Conservation (phyloP, 2,329 filamentous ascomycete species). For the Fusarium protoensiforme region DNA sequence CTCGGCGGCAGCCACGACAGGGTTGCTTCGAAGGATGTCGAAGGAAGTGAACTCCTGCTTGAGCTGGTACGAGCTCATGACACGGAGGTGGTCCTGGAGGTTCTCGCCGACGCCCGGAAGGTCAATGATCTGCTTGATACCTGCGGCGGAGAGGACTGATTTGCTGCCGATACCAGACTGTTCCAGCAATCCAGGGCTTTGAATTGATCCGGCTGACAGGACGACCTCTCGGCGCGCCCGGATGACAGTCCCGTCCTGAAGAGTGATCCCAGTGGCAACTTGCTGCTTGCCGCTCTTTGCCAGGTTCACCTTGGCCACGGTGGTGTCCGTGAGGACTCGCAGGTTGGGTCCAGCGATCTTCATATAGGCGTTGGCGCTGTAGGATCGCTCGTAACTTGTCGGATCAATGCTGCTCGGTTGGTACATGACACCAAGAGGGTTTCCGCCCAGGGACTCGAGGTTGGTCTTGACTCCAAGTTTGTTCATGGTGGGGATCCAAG, state of each 20-base stretch:
- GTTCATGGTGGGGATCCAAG: slow-evolving; percentile 57
- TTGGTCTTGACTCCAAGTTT: slow-evolving; percentile 50
- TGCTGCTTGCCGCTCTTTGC: slow-evolving; percentile 31
- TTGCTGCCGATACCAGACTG: slow-evolving; percentile 19
- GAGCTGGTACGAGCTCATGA: slow-evolving; percentile 49
- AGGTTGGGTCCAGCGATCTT: slow-evolving; percentile 55
- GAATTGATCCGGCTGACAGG: slow-evolving; percentile 16
- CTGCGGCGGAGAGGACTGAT: slow-evolving; percentile 7
- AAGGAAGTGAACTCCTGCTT: slow-evolving; percentile 22
- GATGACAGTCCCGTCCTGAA: slow-evolving; percentile 15
- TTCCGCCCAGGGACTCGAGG: slow-evolving; percentile 58
- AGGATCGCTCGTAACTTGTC: slow-evolving; percentile 58
- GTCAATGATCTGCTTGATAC: slow-evolving; percentile 10
- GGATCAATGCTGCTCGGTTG: slow-evolving; percentile 60
- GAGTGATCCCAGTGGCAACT: slow-evolving; percentile 31
- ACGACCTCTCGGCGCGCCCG: slow-evolving; percentile 15
- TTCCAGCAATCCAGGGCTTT: slow-evolving; percentile 22
- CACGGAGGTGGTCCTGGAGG: slow-evolving; percentile 21
- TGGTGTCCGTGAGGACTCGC: slow-evolving; percentile 31
- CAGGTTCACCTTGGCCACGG: slow-evolving; percentile 32
- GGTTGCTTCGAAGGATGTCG: slow-evolving; percentile 32
- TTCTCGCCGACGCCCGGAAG: slow-evolving; percentile 22
- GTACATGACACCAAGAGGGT: slow-evolving; percentile 58
- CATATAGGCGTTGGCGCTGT: slow-evolving; percentile 58
- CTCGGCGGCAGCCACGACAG: slow-evolving; percentile 26